phyloP scores from a whole-genome alignment of 257 asterid genomes.

The Linderniella brevidens region DNA sequence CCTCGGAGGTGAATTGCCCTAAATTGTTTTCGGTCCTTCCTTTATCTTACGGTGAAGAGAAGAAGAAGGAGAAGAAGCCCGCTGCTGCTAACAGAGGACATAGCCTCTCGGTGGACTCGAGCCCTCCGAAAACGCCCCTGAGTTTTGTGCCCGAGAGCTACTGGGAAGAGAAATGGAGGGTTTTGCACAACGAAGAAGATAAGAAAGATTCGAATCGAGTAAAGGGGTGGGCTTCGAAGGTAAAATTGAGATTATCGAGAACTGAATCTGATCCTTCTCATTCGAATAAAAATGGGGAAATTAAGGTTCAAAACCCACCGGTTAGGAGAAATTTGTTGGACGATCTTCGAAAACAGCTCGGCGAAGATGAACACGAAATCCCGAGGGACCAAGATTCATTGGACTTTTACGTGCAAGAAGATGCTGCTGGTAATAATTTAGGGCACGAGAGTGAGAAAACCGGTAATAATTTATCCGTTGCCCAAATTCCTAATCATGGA shows the following conservation, averaged over 20 bases:
- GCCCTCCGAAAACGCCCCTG: constrained; percentile 39
- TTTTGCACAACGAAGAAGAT: constrained; percentile 39
- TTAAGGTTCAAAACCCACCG: constrained; percentile 20
- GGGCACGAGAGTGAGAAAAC: constrained; percentile 33
- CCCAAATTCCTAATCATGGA: constrained; percentile 25
- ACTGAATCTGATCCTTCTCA: constrained; percentile 51
- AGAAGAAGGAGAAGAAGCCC: constrained; percentile 12
- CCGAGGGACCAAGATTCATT: background rate
- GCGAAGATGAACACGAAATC: constrained; percentile 23
- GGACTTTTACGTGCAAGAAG: too few species aligned
- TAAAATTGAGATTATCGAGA: constrained; percentile 38
- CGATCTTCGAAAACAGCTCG: constrained; percentile 50
- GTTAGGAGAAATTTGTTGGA: constrained; percentile 56
- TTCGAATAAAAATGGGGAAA: constrained; percentile 17
- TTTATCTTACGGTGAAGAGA: constrained; percentile 13
- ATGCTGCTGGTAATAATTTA: constrained; percentile 8
- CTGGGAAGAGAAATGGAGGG: constrained; percentile 86
- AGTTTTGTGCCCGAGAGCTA: constrained; percentile 38
- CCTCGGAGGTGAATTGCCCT: constrained; percentile 32
- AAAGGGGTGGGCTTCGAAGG: constrained; percentile 62
- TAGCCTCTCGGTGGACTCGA: constrained; percentile 32
- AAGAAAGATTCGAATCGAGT: constrained; percentile 20
- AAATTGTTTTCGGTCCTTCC: constrained; percentile 17
- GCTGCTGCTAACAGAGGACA: constrained; percentile 26
- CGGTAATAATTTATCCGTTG: constrained; percentile 25